These are phyloP conservation scores for Rubroboletus satanas DNA, from an alignment of 768 basidiomycete genomes.

Conservation along the genomic window DNA sequence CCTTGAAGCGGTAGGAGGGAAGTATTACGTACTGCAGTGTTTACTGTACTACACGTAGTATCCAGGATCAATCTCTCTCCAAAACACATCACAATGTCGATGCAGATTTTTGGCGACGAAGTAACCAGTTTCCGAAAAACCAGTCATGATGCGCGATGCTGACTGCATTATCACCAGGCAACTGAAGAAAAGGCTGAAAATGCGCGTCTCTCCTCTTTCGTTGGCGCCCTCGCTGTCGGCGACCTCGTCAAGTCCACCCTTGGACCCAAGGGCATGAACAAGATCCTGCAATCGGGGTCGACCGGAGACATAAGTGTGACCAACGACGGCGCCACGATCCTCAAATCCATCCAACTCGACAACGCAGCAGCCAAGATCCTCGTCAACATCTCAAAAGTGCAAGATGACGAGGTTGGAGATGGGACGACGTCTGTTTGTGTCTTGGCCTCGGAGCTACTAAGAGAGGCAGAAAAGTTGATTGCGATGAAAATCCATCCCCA, in stretches of 20 bases:
- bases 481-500: slow-evolving; percentile 93
- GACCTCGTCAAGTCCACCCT: slow-evolving; percentile 98
- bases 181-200: slow-evolving; percentile 96
- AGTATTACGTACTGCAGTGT: background rate
- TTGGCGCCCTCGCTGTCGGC: slow-evolving; percentile 94
- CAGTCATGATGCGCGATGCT: background rate
- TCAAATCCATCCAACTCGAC: slow-evolving; percentile 96
- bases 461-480: slow-evolving; percentile 95
- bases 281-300: slow-evolving; percentile 91
- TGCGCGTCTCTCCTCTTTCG: slow-evolving; percentile 96
- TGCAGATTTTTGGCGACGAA: slow-evolving; percentile 70
- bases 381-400: slow-evolving; percentile 99
- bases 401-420: slow-evolving; percentile 98
- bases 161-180: slow-evolving; percentile 43
- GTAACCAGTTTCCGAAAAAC: slow-evolving; percentile 27
- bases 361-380: slow-evolving; percentile 99
- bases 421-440: slow-evolving; percentile 92
- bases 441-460: slow-evolving; percentile 81
- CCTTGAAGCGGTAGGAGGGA: too few species aligned
- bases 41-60: background rate
- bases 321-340: slow-evolving; percentile 97
- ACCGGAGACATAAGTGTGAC: slow-evolving; percentile 94
- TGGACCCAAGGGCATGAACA: slow-evolving; percentile 99
- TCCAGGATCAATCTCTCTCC: slow-evolving; percentile 1
- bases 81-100: slow-evolving; percentile 32